phyloP scores from a whole-genome alignment of 208 protist genomes.

The Crithidia fasciculata region DNA sequence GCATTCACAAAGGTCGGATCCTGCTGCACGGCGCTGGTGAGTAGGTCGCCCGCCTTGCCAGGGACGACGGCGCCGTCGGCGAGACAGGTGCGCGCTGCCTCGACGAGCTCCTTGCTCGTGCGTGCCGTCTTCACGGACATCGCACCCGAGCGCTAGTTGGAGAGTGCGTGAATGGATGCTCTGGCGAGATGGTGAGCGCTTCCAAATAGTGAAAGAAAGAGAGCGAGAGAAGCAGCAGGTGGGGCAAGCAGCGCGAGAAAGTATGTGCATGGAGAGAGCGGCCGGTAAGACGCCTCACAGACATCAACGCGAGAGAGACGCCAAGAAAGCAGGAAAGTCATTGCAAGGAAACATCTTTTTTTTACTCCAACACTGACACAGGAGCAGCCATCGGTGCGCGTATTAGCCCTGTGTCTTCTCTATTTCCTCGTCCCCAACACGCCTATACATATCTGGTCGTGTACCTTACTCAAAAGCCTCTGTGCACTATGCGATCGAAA shows the following conservation, averaged over 20 bases:
- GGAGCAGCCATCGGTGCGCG: too few species aligned
- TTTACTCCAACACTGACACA: too few species aligned
- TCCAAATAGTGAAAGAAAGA: conserved; percentile 3
- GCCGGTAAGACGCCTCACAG: too few species aligned
- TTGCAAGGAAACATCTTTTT: neutral
- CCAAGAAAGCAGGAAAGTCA: neutral
- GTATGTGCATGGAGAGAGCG: too few species aligned
- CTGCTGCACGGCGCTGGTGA: conserved; percentile 47
- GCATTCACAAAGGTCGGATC: conserved; percentile 61
- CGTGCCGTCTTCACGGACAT: conserved; percentile 16
- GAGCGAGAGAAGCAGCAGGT: neutral
- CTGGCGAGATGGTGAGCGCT: too few species aligned
- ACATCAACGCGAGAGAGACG: neutral
- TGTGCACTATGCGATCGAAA: too few species aligned
- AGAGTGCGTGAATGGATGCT: too few species aligned
- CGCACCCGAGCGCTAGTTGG: neutral
- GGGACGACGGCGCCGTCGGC: conserved; percentile 45
- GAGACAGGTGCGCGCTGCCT: conserved; percentile 50
- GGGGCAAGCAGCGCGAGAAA: neutral
- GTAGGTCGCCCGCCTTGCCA: conserved; percentile 38
- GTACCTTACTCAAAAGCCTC: too few species aligned
- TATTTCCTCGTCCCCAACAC: too few species aligned
- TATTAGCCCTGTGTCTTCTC: too few species aligned
- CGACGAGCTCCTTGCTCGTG: conserved; percentile 42
- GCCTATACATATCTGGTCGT: too few species aligned